Conservation (phyloP, 495 filamentous ascomycete species). For the Penicillium malachiteum region DNA sequence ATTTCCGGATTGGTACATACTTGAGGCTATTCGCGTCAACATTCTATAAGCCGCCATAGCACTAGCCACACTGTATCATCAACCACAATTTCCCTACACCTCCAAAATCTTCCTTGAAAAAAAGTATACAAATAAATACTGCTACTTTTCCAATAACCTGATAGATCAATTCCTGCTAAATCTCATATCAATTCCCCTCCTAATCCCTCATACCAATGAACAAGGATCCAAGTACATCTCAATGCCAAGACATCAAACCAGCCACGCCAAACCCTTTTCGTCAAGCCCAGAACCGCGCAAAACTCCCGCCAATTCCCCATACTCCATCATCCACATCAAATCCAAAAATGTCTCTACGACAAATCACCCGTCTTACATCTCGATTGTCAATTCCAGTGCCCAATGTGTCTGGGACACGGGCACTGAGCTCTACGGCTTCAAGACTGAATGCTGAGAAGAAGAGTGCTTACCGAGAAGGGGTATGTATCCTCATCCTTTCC, state of each 20-base stretch:
- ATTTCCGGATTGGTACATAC: no score
- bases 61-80: no score
- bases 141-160: no score
- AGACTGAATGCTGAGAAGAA: constrained; percentile 19
- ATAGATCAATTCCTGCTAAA: no score
- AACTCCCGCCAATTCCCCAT: constrained; percentile 3
- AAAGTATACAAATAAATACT: no score
- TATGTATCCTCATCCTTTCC: constrained; percentile 9
- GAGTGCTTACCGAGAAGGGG: constrained; percentile 27
- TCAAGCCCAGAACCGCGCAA: constrained; percentile 9
- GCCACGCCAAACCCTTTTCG: constrained; percentile 18
- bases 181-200: background rate
- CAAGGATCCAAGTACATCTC: no score
- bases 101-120: no score
- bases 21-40: no score
- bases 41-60: no score
- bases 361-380: constrained; percentile 10
- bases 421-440: constrained; percentile 16
- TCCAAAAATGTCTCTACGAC: constrained; percentile 15
- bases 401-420: constrained; percentile 5
- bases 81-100: no score
- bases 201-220: background rate
- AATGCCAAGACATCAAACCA: constrained; percentile 4
- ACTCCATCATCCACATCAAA: constrained; percentile 3
- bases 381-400: background rate